Conservation (phyloP, 1,284 basidiomycete genomes). For the Golubevia sp. region DNA sequence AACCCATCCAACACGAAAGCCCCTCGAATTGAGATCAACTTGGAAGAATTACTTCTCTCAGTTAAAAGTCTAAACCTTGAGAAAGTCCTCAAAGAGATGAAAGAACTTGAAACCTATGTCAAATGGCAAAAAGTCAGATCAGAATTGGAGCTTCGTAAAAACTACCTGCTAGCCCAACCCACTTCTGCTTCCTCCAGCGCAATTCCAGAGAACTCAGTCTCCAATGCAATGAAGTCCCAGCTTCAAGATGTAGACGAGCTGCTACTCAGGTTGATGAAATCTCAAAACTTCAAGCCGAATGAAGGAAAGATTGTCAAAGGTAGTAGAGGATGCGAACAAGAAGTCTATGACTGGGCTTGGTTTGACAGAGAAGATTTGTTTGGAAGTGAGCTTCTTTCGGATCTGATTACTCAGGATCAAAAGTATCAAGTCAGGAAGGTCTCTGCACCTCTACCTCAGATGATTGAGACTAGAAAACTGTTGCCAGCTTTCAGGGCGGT, state of each 20-base stretch:
- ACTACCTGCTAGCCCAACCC: conserved; percentile 37
- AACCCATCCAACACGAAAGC: conserved; percentile 43
- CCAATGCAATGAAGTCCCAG: conserved; percentile 30
- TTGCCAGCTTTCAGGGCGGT: conserved; percentile 44
- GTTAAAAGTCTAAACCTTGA: conserved; percentile 4
- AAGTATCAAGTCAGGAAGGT: not conserved
- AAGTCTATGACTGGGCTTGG: conserved; percentile 44
- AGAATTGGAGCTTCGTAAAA: conserved; percentile 50
- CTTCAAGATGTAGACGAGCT: conserved; percentile 39
- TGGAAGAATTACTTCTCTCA: conserved; percentile 51
- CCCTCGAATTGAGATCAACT: conserved; percentile 53
- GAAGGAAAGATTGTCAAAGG: conserved; percentile 36
- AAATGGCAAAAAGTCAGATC: conserved; percentile 58
- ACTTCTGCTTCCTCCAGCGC: conserved; percentile 27
- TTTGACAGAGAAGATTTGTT: conserved; percentile 44
- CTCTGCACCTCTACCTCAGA: not conserved
- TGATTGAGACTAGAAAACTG: conserved; percentile 24
- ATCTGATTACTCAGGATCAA: not conserved
- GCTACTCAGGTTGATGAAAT: conserved; percentile 37
- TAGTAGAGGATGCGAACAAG: conserved; percentile 47
- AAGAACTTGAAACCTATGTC: conserved; percentile 34
- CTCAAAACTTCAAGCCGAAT: not conserved
- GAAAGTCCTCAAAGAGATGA: conserved; percentile 43
- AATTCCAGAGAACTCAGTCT: conserved; percentile 27
- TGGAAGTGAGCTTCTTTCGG: conserved; percentile 21